phyloP scores from a whole-genome alignment of 1,139 yeast genomes.

The Debaryomycetaceae sp. region DNA sequence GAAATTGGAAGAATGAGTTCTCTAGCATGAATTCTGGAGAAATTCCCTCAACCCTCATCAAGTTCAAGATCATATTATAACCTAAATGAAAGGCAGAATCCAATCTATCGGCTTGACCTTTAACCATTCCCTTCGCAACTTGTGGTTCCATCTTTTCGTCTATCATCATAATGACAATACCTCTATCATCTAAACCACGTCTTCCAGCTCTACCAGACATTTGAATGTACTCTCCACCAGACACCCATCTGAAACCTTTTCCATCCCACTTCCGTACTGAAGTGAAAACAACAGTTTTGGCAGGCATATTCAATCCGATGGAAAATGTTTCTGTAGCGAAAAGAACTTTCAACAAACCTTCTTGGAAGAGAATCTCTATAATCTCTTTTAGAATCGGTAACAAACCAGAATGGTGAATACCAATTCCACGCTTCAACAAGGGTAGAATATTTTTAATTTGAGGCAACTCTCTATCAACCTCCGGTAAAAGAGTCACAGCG shows the following conservation, averaged over 20 bases:
- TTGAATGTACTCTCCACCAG: slow-evolving; percentile 98
- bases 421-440: slow-evolving; percentile 87
- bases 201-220: slow-evolving; percentile 99
- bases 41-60: slow-evolving; percentile 96
- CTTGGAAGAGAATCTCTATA: slow-evolving; percentile 94
- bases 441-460: slow-evolving; percentile 92
- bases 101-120: slow-evolving; percentile 94
- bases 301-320: slow-evolving; percentile 97
- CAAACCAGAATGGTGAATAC: slow-evolving; percentile 96
- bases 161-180: slow-evolving; percentile 98
- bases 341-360: slow-evolving; percentile 87
- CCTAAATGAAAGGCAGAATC: slow-evolving; percentile 97
- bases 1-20: slow-evolving; percentile 91
- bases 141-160: slow-evolving; percentile 99
- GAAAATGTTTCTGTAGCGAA: slow-evolving; percentile 99
- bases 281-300: slow-evolving; percentile 96
- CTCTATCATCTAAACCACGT: slow-evolving; percentile 98
- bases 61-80: slow-evolving; percentile 92
- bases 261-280: slow-evolving; percentile 99
- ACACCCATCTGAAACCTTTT: slow-evolving; percentile 94
- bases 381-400: slow-evolving; percentile 94
- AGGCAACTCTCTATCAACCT: slow-evolving; percentile 86
- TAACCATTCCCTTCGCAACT: slow-evolving; percentile 98
- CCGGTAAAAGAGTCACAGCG: slow-evolving; percentile 84
- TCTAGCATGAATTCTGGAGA: slow-evolving; percentile 98